Percentiles rank a stretch among this genome's conserved stretches.
phyloP scores from a whole-genome alignment of 257 asterid species.

The Solanum chaucha region DNA sequence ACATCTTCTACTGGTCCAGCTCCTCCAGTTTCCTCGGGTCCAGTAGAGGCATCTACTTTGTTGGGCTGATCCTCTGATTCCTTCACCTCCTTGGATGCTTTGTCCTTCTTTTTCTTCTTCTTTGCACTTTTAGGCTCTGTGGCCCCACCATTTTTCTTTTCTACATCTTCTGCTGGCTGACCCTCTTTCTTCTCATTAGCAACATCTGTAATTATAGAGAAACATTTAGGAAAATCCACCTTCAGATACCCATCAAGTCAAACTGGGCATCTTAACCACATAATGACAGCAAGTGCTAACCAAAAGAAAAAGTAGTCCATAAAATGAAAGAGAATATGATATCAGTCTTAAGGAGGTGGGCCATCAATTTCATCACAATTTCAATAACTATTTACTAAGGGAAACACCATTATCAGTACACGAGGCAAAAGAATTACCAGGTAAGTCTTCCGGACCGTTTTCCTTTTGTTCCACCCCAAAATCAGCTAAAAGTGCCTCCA shows the following conservation, averaged over 20 bases:
- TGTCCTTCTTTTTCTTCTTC: slow-evolving; percentile 93
- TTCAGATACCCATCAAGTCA: background rate
- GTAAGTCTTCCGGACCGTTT: slow-evolving; percentile 27
- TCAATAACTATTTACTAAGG: background rate
- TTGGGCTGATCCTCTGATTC: slow-evolving; percentile 45
- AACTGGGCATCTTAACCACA: background rate
- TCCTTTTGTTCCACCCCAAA: slow-evolving; percentile 48
- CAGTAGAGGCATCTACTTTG: slow-evolving; percentile 16
- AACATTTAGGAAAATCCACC: background rate
- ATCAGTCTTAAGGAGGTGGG: background rate
- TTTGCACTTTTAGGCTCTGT: slow-evolving; percentile 70
- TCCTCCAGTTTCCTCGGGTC: slow-evolving; percentile 29
- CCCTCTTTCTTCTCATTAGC: slow-evolving; percentile 36
- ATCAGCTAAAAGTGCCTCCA: slow-evolving; percentile 93
- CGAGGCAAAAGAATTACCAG: slow-evolving; percentile 33
- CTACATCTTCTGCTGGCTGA: slow-evolving; percentile 29
- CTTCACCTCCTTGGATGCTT: slow-evolving; percentile 53
- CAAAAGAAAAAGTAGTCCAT: background rate
- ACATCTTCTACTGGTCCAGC: slow-evolving; percentile 40
- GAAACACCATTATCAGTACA: background rate
- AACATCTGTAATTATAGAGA: slow-evolving; percentile 14
- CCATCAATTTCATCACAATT: background rate
- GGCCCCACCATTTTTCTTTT: slow-evolving; percentile 45
- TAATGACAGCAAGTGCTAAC: background rate
- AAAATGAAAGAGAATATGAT: background rate